These are phyloP conservation scores for Aspergillus vadensis DNA, from an alignment of 2,329 filamentous ascomycete genomes.

Conservation along the genomic window DNA sequence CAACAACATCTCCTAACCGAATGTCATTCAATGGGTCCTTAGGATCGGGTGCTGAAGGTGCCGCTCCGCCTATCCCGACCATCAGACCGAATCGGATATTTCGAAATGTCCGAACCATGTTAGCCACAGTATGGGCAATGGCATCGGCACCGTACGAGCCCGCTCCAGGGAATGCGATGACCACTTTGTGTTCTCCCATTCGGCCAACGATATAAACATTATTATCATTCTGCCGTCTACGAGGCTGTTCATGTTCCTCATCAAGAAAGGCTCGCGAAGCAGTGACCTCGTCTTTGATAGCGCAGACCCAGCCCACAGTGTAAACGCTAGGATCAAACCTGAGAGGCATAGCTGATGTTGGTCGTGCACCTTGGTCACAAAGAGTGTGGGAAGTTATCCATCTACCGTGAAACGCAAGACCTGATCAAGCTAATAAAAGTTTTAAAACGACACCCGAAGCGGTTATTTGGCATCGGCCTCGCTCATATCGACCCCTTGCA, in stretches of 20 bases:
- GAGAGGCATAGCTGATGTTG: too few species aligned
- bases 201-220: neutral
- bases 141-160: neutral
- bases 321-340: neutral
- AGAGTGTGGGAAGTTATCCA: too few species aligned
- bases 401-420: too few species aligned
- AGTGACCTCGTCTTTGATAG: neutral
- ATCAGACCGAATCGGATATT: neutral
- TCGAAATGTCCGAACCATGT: neutral
- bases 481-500: too few species aligned
- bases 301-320: constrained; percentile 1
- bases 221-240: neutral
- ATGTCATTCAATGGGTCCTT: neutral
- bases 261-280: constrained; percentile 1
- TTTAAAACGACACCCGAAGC: too few species aligned
- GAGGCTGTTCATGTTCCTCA: neutral
- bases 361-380: too few species aligned
- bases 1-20: neutral
- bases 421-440: too few species aligned
- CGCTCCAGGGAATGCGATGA: neutral
- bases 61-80: neutral
- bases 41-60: neutral
- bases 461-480: too few species aligned
- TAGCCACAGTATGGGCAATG: neutral
- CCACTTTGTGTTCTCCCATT: neutral